Evolutionary conservation across 306 rosid species (phyloP).

Genomic region (Pyrus bretschneideri): DNA sequence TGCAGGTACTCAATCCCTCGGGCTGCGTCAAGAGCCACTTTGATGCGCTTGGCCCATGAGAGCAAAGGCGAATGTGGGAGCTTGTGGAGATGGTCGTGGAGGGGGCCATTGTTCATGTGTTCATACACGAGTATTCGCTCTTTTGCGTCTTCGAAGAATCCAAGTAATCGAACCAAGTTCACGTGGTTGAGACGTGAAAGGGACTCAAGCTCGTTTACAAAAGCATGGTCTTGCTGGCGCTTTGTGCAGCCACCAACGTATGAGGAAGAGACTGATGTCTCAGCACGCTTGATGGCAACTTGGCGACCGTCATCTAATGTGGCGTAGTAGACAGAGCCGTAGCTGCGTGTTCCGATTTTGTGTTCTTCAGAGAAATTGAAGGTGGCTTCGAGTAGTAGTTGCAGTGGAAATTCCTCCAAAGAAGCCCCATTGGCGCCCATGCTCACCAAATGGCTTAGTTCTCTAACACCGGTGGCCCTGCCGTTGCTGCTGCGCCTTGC

Average conservation of each 20-base stretch:
- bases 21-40: slow-evolving; percentile 68
- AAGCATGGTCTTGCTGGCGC: slow-evolving; percentile 69
- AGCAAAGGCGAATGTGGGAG: slow-evolving; percentile 25
- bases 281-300: slow-evolving; percentile 88
- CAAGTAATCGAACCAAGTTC: slow-evolving; percentile 57
- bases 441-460: slow-evolving; percentile 74
- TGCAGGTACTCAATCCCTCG: slow-evolving; percentile 70
- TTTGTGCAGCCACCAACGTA: slow-evolving; percentile 15
- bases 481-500: background rate
- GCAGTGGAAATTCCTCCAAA: slow-evolving; percentile 55
- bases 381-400: slow-evolving; percentile 44
- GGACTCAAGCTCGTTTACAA: slow-evolving; percentile 64
- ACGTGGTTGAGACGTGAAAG: slow-evolving; percentile 81
- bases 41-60: slow-evolving; percentile 49
- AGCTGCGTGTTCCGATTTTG: slow-evolving; percentile 71
- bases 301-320: slow-evolving; percentile 56
- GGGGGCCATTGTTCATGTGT: slow-evolving; percentile 59
- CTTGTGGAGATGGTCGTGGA: slow-evolving; percentile 68
- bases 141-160: slow-evolving; percentile 55
- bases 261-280: slow-evolving; percentile 29
- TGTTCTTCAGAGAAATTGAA: slow-evolving; percentile 53
- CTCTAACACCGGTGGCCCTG: slow-evolving; percentile 30
- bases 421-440: slow-evolving; percentile 49
- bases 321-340: slow-evolving; percentile 70
- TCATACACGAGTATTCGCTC: slow-evolving; percentile 79